Evolutionary conservation across 371 early-diverging fungal genomes (phyloP).

Genomic region (Saksenaea oblongispora): DNA sequence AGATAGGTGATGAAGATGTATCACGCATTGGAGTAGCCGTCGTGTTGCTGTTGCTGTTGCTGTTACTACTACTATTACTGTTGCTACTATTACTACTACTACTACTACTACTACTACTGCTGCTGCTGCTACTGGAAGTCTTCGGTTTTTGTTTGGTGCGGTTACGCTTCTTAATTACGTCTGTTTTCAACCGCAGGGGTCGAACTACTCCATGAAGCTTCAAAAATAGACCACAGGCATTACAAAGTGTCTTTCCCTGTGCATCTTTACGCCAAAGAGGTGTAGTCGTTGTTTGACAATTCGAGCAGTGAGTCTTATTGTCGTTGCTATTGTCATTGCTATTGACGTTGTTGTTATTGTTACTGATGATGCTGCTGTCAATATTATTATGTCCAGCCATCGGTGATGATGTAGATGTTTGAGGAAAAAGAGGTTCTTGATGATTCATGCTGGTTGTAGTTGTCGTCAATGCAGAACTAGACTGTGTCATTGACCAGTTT

Average conservation of each 20-base stretch:
- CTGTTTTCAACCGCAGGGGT: slow-evolving; percentile 29
- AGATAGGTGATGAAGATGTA: neutral
- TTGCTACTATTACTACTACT: too few relatives aligned
- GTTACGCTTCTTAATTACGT: slow-evolving; percentile 37
- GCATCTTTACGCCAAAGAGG: slow-evolving; percentile 31
- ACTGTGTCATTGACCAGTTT: neutral
- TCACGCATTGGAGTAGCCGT: slow-evolving; percentile 5
- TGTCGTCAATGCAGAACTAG: neutral
- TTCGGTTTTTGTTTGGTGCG: slow-evolving; percentile 10
- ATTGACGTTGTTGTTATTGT: too few relatives aligned
- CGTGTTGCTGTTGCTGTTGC: neutral
- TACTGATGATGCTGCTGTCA: too few relatives aligned
- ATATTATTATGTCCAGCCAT: neutral
- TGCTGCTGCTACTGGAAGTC: neutral
- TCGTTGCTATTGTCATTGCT: neutral
- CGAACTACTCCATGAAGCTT: slow-evolving; percentile 35
- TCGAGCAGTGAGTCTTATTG: slow-evolving; percentile 27
- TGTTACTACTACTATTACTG: neutral
- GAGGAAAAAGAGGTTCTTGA: neutral
- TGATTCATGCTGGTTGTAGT: neutral
- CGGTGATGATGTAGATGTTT: neutral
- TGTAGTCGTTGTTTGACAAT: slow-evolving; percentile 28
- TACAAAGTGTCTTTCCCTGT: slow-evolving; percentile 31
- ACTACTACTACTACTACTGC: neutral
- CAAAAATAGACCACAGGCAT: slow-evolving; percentile 33